Evolutionary conservation across 768 basidiomycete genomes (phyloP), one percentile per base, ranked within the genome.

Genomic region (Melanogaster broomeanus): DNA sequence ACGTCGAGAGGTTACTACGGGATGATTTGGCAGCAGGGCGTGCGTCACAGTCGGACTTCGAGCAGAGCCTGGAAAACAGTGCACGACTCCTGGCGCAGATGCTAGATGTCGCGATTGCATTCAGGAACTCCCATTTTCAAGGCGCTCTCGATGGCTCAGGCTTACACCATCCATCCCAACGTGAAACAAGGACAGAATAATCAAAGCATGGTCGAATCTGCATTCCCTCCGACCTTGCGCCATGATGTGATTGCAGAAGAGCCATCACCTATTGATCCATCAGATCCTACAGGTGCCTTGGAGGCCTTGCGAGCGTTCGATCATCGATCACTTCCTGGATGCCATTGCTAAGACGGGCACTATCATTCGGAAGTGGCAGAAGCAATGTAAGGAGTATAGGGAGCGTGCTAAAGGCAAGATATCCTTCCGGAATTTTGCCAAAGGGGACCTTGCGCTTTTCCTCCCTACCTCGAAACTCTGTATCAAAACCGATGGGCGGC

Each of bases 331-430:
- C 57, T 96, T 97, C 68, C 69, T 90, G 43, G 94, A 96, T 45
- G 84, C 85, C 0, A 81, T 98, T 39, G 73, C 77, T 49, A 92
- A 93, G 66, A 83, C 87, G 11, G 87, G 87, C n/a, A 81, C 88
- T 13, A 88, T 90, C 10, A 89, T 94, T 52, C 86, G 91, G 49
- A 97, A 96, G 67, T 98, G 94, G 93, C 91, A 94, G 73, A 97
- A 93, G 66, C 93, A 95, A 65, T 96, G 93, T 73, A 96, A 93
- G 65, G 88, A 93, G 58, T 98, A 98, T 52, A 80, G 94, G 40
- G 96, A 98, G 58, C 83, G 90, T n/a, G 89, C 94, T 15, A 93
- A 89, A 70, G 92, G 94, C 50, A 97, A 97, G 72, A 96, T 99
- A 49, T 90, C 95, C 0, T 98, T 98, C 71, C 79, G 93, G 60